Evolutionary conservation across 176 grass and related monocot genomes (phyloP).

Genomic region (Avena eriantha): DNA sequence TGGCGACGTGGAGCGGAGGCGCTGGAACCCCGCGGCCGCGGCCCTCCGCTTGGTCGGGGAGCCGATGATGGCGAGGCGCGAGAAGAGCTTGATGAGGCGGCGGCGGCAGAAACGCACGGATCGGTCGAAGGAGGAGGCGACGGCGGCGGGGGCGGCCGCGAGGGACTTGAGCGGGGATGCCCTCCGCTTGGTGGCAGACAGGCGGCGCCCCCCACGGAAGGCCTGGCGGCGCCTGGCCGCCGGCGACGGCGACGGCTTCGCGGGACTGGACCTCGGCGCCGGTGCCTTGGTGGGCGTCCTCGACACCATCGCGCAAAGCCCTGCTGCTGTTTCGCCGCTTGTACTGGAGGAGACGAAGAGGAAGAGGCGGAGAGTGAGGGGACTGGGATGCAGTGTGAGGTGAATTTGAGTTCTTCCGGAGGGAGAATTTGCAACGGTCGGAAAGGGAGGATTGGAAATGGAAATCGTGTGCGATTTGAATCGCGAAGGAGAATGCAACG

Average conservation of each 20-base stretch:
- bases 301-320: constrained; percentile 59
- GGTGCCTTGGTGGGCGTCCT: constrained; percentile 72
- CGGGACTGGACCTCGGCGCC: constrained; percentile 41
- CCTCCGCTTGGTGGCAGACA: constrained; percentile 33
- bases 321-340: not conserved
- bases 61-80: constrained; percentile 60
- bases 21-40: constrained; percentile 56
- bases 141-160: constrained; percentile 38
- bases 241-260: constrained; percentile 37
- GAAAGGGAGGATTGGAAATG: constrained; percentile 1
- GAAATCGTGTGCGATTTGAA: not conserved
- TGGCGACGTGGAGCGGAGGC: constrained; percentile 48
- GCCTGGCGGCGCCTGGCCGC: constrained; percentile 6
- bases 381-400: not conserved
- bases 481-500: constrained; percentile 27
- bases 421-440: constrained; percentile 50
- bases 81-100: constrained; percentile 81
- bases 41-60: constrained; percentile 51
- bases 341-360: not conserved
- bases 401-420: constrained; percentile 31
- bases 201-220: constrained; percentile 25
- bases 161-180: constrained; percentile 55
- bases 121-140: constrained; percentile 53
- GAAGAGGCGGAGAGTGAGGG: not conserved
- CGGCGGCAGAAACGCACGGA: constrained; percentile 80